phyloP scores from a whole-genome alignment of 1,284 basidiomycete species.

The Tilletia walkeri region DNA sequence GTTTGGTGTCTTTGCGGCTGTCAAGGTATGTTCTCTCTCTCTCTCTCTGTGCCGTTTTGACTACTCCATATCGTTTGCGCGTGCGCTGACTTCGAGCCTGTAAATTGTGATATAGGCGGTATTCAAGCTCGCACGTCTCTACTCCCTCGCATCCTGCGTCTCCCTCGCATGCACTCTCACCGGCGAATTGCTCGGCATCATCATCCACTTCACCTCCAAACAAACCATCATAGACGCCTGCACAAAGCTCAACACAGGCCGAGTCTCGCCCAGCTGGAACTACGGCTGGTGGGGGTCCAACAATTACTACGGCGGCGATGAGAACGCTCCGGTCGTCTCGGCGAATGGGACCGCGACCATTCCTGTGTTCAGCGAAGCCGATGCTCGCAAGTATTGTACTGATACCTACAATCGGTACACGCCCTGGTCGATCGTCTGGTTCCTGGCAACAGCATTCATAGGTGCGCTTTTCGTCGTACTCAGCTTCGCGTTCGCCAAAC shows the following conservation, averaged over 20 bases:
- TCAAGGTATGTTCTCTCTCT: constrained; percentile 31
- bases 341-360: constrained; percentile 17
- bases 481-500: constrained; percentile 42
- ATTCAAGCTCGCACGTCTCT: constrained; percentile 18
- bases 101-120: not conserved
- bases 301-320: not conserved
- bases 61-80: too few relatives aligned
- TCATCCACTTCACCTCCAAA: constrained; percentile 38
- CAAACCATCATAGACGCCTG: constrained; percentile 35
- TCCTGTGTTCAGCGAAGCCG: constrained; percentile 17
- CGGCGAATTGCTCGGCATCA: constrained; percentile 38
- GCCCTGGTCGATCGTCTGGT: constrained; percentile 42
- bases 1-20: constrained; percentile 34
- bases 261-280: constrained; percentile 16
- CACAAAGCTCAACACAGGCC: constrained; percentile 34
- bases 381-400: constrained; percentile 37
- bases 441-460: constrained; percentile 34
- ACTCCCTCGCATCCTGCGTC: constrained; percentile 25
- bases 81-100: too few relatives aligned
- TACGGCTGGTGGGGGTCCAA: constrained; percentile 26
- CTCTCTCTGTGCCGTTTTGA: not conserved
- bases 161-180: constrained; percentile 33
- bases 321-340: constrained; percentile 20
- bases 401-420: constrained; percentile 32
- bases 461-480: constrained; percentile 42